Evolutionary conservation across 2,329 filamentous ascomycete genomes (phyloP), one percentile per base, ranked within the genome.

Genomic region (Colletotrichum godetiae): DNA sequence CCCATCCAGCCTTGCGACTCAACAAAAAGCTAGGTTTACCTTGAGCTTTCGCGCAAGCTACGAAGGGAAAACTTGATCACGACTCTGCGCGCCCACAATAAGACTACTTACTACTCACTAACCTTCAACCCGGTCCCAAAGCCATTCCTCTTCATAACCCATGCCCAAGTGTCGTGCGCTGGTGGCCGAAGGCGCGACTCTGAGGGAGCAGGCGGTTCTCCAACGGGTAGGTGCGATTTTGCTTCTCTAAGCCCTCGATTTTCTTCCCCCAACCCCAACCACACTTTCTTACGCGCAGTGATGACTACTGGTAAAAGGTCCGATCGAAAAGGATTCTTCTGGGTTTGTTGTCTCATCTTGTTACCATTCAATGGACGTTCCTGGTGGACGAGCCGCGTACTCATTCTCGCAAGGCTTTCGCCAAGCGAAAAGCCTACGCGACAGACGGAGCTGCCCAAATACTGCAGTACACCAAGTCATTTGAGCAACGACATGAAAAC

Each of bases 261-360:
- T 60, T 22, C 5, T 62, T 68, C 24, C 4, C 22, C 22, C 5
- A 24, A 13, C 7, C 19, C 42, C 42, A n/a, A 49, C n/a, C 7
- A 49, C 13, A 19, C 24, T 57, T 42, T n/a, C 53, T 62, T 58
- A 52, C 29, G 59, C 67, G 74, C 82, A 70, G 86, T 88, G 89
- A 91, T 91, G 88, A 86, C 79, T 74, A 79, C 82, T 89, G 89
- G 89, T 91, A 91, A 91, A 91, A 91, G 89, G 89, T 89, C 89
- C 84, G 88, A 91, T 86, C 82, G 82, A 84, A 81, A 79, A 79
- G 81, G 81, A 79, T 81, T 78, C 81, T 80, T 80, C 86, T 85
- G 88, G 87, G 88, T 83, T 80, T 81, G 79, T 78, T 78, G 78
- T 77, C 76, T 76, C 70, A 64, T 68, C 69, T 68, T 74, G 56